Evolutionary conservation across 2,329 filamentous ascomycete species (phyloP).

Genomic region (Ophiosphaerella herpotricha): DNA sequence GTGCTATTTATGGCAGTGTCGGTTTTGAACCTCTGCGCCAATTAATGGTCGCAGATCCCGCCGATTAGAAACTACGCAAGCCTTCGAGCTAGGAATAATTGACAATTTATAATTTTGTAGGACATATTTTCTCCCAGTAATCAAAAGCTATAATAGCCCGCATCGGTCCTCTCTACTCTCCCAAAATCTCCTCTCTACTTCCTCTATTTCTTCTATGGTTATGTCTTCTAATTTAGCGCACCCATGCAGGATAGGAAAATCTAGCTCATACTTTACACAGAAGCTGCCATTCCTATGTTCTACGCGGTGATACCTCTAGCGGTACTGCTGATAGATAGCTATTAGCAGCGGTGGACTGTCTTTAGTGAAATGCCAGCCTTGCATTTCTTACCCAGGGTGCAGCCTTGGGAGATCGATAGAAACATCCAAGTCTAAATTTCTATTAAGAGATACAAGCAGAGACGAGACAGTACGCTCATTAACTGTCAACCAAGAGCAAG

Average conservation of each 20-base stretch:
- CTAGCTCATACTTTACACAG: not conserved
- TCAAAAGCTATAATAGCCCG: too few relatives aligned
- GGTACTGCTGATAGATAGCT: constrained; percentile 6
- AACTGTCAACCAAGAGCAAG: constrained; percentile 9
- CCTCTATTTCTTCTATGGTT: too few relatives aligned
- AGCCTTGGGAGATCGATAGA: constrained; percentile 14
- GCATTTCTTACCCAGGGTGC: constrained; percentile 12
- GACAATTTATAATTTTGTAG: too few relatives aligned
- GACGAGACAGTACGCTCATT: constrained; percentile 14
- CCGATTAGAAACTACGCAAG: too few relatives aligned
- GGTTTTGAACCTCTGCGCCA: too few relatives aligned
- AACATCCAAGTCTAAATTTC: constrained; percentile 4
- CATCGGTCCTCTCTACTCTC: too few relatives aligned
- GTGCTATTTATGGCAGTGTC: too few relatives aligned
- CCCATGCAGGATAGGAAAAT: not conserved
- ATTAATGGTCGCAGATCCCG: too few relatives aligned
- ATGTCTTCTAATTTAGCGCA: too few relatives aligned
- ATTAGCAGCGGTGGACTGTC: constrained; percentile 7
- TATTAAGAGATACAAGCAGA: constrained; percentile 1
- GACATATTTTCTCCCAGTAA: too few relatives aligned
- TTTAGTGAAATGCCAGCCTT: constrained; percentile 11
- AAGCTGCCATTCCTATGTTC: not conserved
- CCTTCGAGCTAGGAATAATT: too few relatives aligned
- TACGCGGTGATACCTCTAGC: not conserved
- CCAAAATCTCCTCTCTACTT: too few relatives aligned